Evolutionary conservation across 208 protist species (phyloP).

Genomic region (Crithidia fasciculata): DNA sequence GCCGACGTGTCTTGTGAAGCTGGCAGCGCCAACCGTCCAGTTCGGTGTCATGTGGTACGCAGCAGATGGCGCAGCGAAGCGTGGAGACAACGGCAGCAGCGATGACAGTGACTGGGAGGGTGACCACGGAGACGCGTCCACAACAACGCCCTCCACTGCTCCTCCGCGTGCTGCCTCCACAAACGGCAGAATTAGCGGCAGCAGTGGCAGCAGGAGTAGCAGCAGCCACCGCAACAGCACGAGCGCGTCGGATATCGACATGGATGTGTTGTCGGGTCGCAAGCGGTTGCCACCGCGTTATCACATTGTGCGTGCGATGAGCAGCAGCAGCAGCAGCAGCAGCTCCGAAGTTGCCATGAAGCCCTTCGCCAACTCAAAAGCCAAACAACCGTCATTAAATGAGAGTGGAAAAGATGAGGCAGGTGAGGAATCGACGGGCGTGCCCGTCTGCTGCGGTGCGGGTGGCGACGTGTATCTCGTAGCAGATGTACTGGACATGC

Average conservation of each 20-base stretch:
- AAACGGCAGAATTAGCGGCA: background rate
- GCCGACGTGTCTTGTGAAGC: conserved; percentile 15
- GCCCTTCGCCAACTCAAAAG: too few species aligned
- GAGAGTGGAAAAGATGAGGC: background rate
- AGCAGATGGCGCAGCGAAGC: background rate
- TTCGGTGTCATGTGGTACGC: conserved; percentile 20
- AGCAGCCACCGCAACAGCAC: conserved; percentile 31
- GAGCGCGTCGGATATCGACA: conserved; percentile 36
- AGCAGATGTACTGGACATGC: background rate
- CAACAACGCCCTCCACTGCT: background rate
- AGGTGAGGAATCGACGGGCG: background rate
- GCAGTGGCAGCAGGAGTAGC: conserved; percentile 9
- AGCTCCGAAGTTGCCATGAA: background rate
- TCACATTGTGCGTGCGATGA: background rate
- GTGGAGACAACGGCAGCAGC: background rate
- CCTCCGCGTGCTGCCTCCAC: background rate
- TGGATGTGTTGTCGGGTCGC: conserved; percentile 26
- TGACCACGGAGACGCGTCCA: background rate
- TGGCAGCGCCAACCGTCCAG: conserved; percentile 16
- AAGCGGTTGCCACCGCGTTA: conserved; percentile 19
- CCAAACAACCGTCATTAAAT: too few species aligned
- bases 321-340: background rate
- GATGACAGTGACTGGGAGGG: background rate
- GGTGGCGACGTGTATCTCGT: conserved; percentile 19
- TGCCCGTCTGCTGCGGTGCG: conserved; percentile 29